Evolutionary conservation across 2,329 filamentous ascomycete species (phyloP).

Genomic region (Byssothecium circinans): DNA sequence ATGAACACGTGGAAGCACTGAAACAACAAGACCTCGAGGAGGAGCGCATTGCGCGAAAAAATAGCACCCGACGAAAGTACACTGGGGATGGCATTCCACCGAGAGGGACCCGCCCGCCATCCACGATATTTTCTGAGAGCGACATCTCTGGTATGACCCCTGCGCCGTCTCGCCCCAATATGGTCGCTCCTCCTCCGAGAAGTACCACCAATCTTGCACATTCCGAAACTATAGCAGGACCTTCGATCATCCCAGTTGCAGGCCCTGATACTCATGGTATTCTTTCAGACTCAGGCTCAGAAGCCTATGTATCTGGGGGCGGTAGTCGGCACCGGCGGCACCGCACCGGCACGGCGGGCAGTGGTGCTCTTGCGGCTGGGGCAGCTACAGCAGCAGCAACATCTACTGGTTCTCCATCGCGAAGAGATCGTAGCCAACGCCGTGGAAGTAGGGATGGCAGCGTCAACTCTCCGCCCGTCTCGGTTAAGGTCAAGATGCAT

Average conservation of each 20-base stretch:
- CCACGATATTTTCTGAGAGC: conserved; percentile 49
- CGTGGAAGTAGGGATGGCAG: conserved; percentile 46
- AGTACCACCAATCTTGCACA: conserved; percentile 20
- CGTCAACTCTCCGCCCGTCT: conserved; percentile 61
- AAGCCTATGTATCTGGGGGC: conserved; percentile 42
- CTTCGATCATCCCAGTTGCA: conserved; percentile 39
- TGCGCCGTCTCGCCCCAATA: conserved; percentile 44
- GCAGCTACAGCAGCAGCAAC: conserved; percentile 24
- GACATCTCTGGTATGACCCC: conserved; percentile 49
- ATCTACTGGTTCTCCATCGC: conserved; percentile 33
- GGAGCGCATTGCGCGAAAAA: conserved; percentile 55
- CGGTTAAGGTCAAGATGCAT: conserved; percentile 67
- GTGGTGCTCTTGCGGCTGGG: conserved; percentile 29
- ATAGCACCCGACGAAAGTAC: conserved; percentile 62
- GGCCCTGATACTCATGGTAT: conserved; percentile 41
- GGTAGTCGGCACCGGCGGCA: conserved; percentile 38
- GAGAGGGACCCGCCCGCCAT: conserved; percentile 30
- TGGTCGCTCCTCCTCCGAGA: conserved; percentile 29
- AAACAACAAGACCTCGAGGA: conserved; percentile 55
- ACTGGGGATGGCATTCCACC: conserved; percentile 65
- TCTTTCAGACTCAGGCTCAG: conserved; percentile 46
- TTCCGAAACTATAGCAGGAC: conserved; percentile 27
- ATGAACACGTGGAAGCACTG: conserved; percentile 61
- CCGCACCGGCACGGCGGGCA: conserved; percentile 19
- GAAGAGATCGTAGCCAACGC: conserved; percentile 28